Conservation (phyloP, 805 yeast species). For the Metschnikowia sp. region DNA sequence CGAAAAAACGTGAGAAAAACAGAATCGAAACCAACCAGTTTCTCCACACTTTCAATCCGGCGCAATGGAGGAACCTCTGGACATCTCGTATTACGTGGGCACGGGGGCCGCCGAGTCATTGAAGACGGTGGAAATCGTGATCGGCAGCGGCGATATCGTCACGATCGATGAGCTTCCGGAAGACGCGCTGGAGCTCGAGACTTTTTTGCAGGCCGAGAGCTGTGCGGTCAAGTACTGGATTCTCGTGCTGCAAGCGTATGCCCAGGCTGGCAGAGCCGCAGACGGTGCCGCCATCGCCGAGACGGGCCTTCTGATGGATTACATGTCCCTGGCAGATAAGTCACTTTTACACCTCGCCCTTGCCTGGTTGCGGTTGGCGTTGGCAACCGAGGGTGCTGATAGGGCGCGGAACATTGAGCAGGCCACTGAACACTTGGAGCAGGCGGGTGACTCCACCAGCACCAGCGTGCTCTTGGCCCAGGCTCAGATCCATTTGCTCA, state of each 20-base stretch:
- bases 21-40: no score
- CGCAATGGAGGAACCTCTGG: constrained; percentile 18
- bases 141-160: constrained; percentile 75
- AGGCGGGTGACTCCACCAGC: constrained; percentile 20
- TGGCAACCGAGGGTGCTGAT: constrained; percentile 22
- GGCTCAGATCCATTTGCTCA: constrained; percentile 59
- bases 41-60: no score
- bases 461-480: constrained; percentile 55
- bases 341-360: constrained; percentile 57
- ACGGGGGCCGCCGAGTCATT: constrained; percentile 23
- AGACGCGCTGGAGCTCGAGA: constrained; percentile 79
- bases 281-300: constrained; percentile 65
- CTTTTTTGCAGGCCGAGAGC: constrained; percentile 75
- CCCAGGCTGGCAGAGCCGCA: constrained; percentile 51
- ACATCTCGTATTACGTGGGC: constrained; percentile 34
- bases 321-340: constrained; percentile 39
- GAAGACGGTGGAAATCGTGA: constrained; percentile 60
- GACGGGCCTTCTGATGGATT: constrained; percentile 49
- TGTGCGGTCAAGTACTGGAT: constrained; percentile 80
- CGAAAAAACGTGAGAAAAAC: no score
- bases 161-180: constrained; percentile 85
- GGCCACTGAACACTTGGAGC: constrained; percentile 23
- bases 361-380: constrained; percentile 68
- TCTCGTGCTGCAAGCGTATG: constrained; percentile 77
- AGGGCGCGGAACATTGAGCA: constrained; percentile 22